Evolutionary conservation across 352 stramenopile genomes (phyloP), one percentile per base, ranked within the genome.

Genomic region (Pythium aquatile): DNA sequence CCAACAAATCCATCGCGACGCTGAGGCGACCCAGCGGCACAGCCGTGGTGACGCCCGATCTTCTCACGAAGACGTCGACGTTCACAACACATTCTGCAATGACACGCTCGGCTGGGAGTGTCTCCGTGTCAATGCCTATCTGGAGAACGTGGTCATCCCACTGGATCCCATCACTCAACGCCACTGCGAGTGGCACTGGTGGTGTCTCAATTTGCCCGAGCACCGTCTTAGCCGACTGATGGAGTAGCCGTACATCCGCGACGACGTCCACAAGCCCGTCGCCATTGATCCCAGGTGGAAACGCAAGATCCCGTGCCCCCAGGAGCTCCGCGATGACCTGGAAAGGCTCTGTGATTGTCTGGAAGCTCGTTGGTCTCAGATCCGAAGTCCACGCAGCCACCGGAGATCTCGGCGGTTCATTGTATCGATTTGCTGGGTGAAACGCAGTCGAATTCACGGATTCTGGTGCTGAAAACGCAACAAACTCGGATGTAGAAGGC

Each of bases 1-100:
- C 77, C 6, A 90, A 58, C 20, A 88, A 53, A 14, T 65, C 72
- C 28, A 90, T 39, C 28, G 78, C 72, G 7, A 90, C 72, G 35
- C 64, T 58, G 5, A 90, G 39, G 11, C 61, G 68, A 39, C 79
- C 79, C 26, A 84, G 55, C 5, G 57, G 3, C n/a, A 24, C 14
- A n/a, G 26, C 11, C n/a, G 17, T 9, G 5, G 6, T 11, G 17
- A 37, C 33, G 14, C 5, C 35, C 10, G 39, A 37, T 17, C 44
- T 51, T 30, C 44, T 51, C 44, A 29, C 44, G n/a, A 61, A 52
- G 0, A 67, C 30, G 3, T 69, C 40, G 5, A 61, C 49, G 33
- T 35, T 13, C 9, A 70, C 51, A 7, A 42, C 35, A 28, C 46
- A 46, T 3, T 55, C 44, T 20, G 16, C 14, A 9, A 64, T 16